Conservation (phyloP, 805 yeast genomes). For the Lipomyces starkeyi region DNA sequence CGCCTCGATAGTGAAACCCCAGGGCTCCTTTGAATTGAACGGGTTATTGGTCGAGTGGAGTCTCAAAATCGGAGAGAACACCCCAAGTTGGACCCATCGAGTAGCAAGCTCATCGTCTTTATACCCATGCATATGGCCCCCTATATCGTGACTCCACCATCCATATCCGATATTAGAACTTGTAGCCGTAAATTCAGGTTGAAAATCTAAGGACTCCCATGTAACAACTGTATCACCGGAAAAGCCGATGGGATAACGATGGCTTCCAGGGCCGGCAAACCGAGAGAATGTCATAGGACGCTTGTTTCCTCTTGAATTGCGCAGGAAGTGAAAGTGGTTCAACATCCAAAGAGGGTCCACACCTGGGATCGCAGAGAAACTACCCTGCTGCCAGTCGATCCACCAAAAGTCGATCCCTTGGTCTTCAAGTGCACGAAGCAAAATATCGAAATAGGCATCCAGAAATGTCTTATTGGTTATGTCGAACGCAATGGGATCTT, state of each 20-base stretch:
- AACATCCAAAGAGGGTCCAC: neutral
- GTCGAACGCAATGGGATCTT: neutral
- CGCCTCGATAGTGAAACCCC: neutral
- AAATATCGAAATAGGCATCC: neutral
- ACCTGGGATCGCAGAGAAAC: neutral
- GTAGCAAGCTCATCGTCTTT: neutral
- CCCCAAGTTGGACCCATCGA: neutral
- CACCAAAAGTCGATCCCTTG: neutral
- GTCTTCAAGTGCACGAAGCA: neutral
- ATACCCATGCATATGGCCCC: neutral
- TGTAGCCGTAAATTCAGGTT: neutral
- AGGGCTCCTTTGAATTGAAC: neutral
- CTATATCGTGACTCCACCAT: neutral
- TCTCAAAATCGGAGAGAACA: neutral
- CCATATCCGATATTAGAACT: neutral
- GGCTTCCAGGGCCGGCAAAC: neutral
- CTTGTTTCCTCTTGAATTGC: neutral
- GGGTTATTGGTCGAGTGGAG: neutral
- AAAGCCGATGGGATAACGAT: conserved; percentile 1
- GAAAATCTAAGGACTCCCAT: neutral
- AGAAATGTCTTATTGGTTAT: neutral
- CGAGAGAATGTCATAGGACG: neutral
- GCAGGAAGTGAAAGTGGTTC: neutral
- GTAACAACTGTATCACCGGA: neutral
- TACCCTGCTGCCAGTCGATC: neutral